Evolutionary conservation across 148 eudicot genomes (phyloP), one percentile per base, ranked within the genome.

Genomic region (Agrostemma githago): DNA sequence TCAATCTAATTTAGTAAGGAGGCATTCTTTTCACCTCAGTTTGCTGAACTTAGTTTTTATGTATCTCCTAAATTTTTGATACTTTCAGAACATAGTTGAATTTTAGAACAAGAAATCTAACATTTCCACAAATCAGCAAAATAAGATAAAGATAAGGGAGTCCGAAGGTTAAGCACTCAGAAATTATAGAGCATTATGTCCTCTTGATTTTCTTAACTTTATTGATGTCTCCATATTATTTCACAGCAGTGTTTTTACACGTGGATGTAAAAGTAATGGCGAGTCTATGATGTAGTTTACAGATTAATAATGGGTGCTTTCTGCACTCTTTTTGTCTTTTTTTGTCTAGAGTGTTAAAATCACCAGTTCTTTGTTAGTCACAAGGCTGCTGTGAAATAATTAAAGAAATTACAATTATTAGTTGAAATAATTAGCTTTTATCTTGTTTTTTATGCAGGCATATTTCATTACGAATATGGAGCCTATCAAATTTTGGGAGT

Each of bases 381-480:
- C 15, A 41, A 54, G 4, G 10, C 46, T 51, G 37, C 5, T 14
- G 43, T 26, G n/a, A 42, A 3, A 16, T 43, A 19, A 5, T 44
- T 72, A 34, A 6, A 65, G 8, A 41, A 61, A 61, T 8, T 67
- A 46, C 42, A 37, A 43, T 63, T 63, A 8, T 62, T 43, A 19
- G 26, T 65, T 46, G 14, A 58, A 63, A 42, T 42, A 37, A 66
- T 74, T 64, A 9, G 60, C 11, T 38, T 60, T 64, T n/a, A 60
- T 54, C 14, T 1, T 26, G 34, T 26, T 51, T 70, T 43, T 58
- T 76, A 72, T 80, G 75, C 96, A 95, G 99, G 97, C 96, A 72
- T 95, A 88, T 80, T 95, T 95, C 74, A 84, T 95, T 48, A 95
- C 99, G 59, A 95, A 95, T 80, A 82, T 81, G 97, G 99, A 95